Conservation (phyloP, 352 stramenopile species). For the Pythium sukuiense region DNA sequence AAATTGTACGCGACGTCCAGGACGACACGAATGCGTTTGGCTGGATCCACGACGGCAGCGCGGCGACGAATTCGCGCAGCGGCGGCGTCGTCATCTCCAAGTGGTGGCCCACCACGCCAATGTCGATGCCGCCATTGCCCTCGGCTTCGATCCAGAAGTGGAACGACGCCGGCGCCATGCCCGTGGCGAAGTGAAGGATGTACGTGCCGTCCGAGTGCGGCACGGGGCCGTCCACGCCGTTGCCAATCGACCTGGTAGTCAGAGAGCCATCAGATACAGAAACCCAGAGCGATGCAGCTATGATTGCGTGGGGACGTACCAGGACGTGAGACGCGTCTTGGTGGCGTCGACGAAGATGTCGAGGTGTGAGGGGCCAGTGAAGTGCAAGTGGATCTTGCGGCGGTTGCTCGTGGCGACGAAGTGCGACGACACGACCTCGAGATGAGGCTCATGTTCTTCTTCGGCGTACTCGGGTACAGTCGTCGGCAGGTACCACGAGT, state of each 20-base stretch:
- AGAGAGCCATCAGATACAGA: conserved; percentile 5
- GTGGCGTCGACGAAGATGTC: conserved; percentile 82
- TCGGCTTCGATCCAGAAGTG: conserved; percentile 81
- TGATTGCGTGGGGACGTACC: conserved; percentile 51
- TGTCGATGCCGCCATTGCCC: conserved; percentile 45
- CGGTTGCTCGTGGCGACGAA: conserved; percentile 51
- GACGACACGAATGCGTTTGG: conserved; percentile 50
- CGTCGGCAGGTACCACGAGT: conserved; percentile 70
- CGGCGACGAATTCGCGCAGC: conserved; percentile 43
- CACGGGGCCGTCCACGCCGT: conserved; percentile 55
- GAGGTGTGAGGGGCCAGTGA: conserved; percentile 65
- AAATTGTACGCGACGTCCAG: conserved; percentile 61
- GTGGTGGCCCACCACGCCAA: conserved; percentile 68
- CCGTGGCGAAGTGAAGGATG: conserved; percentile 73
- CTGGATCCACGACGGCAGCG: conserved; percentile 52
- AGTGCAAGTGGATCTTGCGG: conserved; percentile 63
- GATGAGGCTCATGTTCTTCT: conserved; percentile 3
- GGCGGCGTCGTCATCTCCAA: conserved; percentile 52
- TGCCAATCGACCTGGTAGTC: conserved; percentile 59
- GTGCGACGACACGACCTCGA: conserved; percentile 62
- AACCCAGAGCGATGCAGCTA: not conserved
- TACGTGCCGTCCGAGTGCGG: conserved; percentile 65
- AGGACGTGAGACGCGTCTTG: conserved; percentile 62
- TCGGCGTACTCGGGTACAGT: conserved; percentile 29
- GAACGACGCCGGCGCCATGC: conserved; percentile 51